These are phyloP conservation scores for Datura wrightii DNA, from an alignment of 257 asterid species.

Conservation along the genomic window DNA sequence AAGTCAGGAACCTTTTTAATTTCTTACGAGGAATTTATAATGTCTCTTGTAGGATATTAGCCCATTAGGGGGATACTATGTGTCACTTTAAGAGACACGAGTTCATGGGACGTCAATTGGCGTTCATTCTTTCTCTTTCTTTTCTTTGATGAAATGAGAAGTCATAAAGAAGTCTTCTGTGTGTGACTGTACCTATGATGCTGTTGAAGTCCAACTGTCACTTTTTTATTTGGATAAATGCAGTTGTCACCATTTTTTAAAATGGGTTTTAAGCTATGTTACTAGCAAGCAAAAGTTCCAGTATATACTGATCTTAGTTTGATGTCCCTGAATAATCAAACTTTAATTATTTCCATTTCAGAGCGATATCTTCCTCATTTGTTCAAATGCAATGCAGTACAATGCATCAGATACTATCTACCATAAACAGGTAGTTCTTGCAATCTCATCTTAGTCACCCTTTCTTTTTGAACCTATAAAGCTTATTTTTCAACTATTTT, in stretches of 20 bases:
- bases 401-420: slow-evolving; percentile 90
- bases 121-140: background rate
- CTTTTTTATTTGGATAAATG: background rate
- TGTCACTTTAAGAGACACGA: slow-evolving; percentile 3
- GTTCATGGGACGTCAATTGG: slow-evolving; percentile 13
- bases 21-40: slow-evolving; percentile 3
- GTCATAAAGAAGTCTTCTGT: background rate
- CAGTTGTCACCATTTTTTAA: too few relatives aligned
- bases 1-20: background rate
- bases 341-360: slow-evolving; percentile 46
- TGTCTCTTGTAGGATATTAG: background rate
- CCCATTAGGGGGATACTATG: background rate
- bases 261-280: background rate
- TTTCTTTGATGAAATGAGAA: background rate
- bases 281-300: background rate
- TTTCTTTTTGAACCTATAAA: background rate
- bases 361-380: slow-evolving; percentile 86
- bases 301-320: background rate
- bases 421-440: slow-evolving; percentile 72
- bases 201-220: background rate
- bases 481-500: slow-evolving; percentile 33
- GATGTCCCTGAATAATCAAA: background rate
- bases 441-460: background rate
- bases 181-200: background rate
- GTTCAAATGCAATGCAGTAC: slow-evolving; percentile 96